A percentile compares a stretch with the other conserved stretches of the same genome.
Evolutionary conservation across 805 yeast species (phyloP).

Genomic region (Cyberlindnera mrakii): DNA sequence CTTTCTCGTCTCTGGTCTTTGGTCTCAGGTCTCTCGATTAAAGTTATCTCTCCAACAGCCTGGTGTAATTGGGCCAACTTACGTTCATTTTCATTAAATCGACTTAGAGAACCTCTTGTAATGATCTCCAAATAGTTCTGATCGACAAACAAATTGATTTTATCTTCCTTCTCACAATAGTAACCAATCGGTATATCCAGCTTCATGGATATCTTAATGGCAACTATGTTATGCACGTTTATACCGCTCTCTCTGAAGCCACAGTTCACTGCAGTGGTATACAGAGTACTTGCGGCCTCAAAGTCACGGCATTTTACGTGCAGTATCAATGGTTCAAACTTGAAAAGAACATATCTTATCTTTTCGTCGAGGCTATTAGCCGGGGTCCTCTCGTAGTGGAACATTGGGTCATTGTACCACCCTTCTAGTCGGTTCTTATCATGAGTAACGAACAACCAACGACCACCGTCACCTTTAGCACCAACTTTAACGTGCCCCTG

Average conservation of each 20-base stretch:
- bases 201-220: constrained; percentile 66
- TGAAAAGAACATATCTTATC: constrained; percentile 59
- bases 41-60: constrained; percentile 29
- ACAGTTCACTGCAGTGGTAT: constrained; percentile 69
- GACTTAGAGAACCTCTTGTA: constrained; percentile 49
- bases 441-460: constrained; percentile 79
- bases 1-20: constrained; percentile 53
- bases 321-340: constrained; percentile 79
- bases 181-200: constrained; percentile 76
- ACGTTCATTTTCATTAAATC: constrained; percentile 60
- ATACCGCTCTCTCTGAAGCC: constrained; percentile 88
- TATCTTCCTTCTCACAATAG: constrained; percentile 27
- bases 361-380: constrained; percentile 7
- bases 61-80: constrained; percentile 45
- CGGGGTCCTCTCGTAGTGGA: constrained; percentile 11
- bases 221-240: constrained; percentile 73
- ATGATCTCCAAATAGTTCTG: constrained; percentile 45
- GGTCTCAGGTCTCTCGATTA: constrained; percentile 31
- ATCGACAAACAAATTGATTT: constrained; percentile 40
- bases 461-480: constrained; percentile 85
- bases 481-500: constrained; percentile 43
- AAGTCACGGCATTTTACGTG: constrained; percentile 74
- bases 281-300: constrained; percentile 52
- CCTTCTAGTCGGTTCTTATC: constrained; percentile 39
- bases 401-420: constrained; percentile 37